A percentile compares a stretch with the other conserved stretches of the same genome.
These are phyloP conservation scores for Pseudoneurospora amorphoporcata DNA, from an alignment of 495 filamentous ascomycete genomes.

Conservation along the genomic window DNA sequence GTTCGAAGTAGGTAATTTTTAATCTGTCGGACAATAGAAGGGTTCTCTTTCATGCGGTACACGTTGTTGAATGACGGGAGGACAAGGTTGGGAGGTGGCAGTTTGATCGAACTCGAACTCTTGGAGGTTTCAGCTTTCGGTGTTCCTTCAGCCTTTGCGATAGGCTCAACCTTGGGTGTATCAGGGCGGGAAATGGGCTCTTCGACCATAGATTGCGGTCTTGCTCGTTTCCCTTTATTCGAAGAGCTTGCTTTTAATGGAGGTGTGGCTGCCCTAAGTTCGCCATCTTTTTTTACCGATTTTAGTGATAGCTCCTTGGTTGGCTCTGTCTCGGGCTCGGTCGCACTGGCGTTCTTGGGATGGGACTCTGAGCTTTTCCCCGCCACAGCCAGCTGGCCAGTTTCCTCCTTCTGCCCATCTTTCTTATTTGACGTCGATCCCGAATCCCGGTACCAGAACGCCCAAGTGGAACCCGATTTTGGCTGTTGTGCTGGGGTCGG, in stretches of 20 bases:
- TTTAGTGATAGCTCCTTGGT: conserved; percentile 27
- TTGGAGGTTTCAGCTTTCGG: conserved; percentile 15
- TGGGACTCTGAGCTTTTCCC: conserved; percentile 53
- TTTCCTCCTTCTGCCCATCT: conserved; percentile 24
- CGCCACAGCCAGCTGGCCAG: conserved; percentile 60
- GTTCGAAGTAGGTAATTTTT: conserved; percentile 53
- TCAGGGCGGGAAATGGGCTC: conserved; percentile 23
- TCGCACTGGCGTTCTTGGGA: conserved; percentile 50
- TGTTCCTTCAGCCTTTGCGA: conserved; percentile 13
- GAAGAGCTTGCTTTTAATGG: conserved; percentile 16
- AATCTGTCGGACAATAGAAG: conserved; percentile 63
- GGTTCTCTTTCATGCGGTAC: conserved; percentile 54
- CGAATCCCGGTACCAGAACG: conserved; percentile 69
- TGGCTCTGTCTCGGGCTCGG: conserved; percentile 35
- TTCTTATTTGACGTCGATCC: conserved; percentile 30
- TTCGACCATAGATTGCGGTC: conserved; percentile 37
- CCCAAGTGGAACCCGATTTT: conserved; percentile 62
- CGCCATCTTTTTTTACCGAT: conserved; percentile 17
- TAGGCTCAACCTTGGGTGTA: conserved; percentile 26
- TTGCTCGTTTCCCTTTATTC: conserved; percentile 40
- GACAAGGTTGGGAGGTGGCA: conserved; percentile 48
- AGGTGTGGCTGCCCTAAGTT: conserved; percentile 10
- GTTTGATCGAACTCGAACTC: conserved; percentile 24
- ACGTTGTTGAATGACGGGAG: conserved; percentile 59
- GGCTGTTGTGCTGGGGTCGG: conserved; percentile 14